Base-by-base conservation (phyloP, 371 early-diverging fungal genomes). In the Rozella allomycis region DNA sequence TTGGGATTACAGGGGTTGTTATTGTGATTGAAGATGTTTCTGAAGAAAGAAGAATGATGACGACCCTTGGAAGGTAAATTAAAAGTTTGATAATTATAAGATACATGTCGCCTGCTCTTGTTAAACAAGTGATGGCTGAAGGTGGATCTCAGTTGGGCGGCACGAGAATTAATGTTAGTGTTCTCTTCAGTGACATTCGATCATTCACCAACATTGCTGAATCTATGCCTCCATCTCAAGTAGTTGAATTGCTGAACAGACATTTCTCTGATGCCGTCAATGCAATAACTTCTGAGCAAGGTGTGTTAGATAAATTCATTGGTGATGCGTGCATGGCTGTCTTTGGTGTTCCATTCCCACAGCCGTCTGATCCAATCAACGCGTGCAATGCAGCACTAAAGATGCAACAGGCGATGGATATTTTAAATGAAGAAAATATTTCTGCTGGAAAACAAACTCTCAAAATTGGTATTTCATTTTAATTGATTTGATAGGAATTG, bases 251-350 rank as follows among this genome's bases (percentile, higher is more conserved):
- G 4, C 39, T 55, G 18, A 55, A 48, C 26, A 10, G 39, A 17
- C 42, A 49, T 30, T 43, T 45, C 30, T 39, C 40, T 1, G 21
- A 54, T 27, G 51, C 49, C 21, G 53, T 58, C 19, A 54, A 58
- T 37, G 35, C 40, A n/a, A 40, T 45, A 8, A n/a, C n/a, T n/a
- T 33, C 34, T 0, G 41, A 50, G 18, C n/a, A 25, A 4, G 58
- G 55, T 2, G 54, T 57, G 16, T 42, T 57, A n/a, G 58, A 58
- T 41, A 58, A 58, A 31, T 58, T 41, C 39, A 58, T 58, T 30
- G 58, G 52, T 37, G 55, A 58, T 28, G 55, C 55, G 10, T 51
- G 49, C 14, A 58, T 58, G 58, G 58, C 58, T 8, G 58, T 58
- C 16, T 58, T 58, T 37, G 58, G 58, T 10, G 58, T 58, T 6